Conservation (phyloP, 495 filamentous ascomycete genomes). For the Podospora pseudocomata region DNA sequence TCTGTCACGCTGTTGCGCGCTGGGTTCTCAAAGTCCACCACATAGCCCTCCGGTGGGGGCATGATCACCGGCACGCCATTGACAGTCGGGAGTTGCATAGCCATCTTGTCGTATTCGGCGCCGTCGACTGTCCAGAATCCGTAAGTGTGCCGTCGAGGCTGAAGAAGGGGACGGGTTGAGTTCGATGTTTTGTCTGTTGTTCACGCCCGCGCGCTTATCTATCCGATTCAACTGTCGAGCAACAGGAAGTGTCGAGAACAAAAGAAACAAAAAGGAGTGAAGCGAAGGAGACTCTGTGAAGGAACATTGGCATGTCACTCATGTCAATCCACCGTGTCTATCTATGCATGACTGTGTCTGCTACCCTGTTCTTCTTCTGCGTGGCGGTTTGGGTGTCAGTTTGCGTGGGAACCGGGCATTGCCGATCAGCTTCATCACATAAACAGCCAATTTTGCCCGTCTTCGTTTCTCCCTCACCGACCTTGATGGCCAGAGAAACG, state of each 20-base stretch:
- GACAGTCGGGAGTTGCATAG: slow-evolving; percentile 3
- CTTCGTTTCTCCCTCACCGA: not conserved
- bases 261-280: not conserved
- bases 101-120: not conserved
- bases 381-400: not conserved
- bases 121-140: not conserved
- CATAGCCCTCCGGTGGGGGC: slow-evolving; percentile 16
- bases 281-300: not conserved
- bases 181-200: not conserved
- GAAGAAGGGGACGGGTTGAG: not conserved
- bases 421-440: not conserved
- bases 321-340: not conserved
- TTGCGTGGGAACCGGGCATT: not conserved
- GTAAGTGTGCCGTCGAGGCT: not conserved
- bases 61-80: slow-evolving; percentile 16
- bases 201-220: not conserved
- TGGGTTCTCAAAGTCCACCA: slow-evolving; percentile 18
- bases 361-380: not conserved
- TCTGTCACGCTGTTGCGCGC: slow-evolving; percentile 5
- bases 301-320: not conserved
- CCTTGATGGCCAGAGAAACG: not conserved
- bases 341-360: not conserved
- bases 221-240: not conserved
- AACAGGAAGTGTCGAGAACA: not conserved
- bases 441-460: not conserved